phyloP scores from a whole-genome alignment of 2,329 filamentous ascomycete genomes.

The Pseudogymnoascus sp. region DNA sequence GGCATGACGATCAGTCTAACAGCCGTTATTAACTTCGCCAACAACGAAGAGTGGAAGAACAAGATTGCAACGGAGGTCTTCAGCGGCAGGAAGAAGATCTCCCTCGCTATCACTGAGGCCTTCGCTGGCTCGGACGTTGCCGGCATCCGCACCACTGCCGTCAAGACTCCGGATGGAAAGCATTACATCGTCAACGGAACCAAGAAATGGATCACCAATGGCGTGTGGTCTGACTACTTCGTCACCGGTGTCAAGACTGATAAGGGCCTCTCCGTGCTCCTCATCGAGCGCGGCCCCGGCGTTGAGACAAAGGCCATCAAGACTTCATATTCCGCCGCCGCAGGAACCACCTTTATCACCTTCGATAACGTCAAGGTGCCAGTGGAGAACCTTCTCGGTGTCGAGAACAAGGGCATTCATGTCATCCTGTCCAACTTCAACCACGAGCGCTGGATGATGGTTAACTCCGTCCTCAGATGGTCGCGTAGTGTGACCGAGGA shows the following conservation, averaged over 20 bases:
- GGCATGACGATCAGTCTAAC: constrained; percentile 79
- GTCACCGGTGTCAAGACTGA: constrained; percentile 71
- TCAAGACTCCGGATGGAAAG: constrained; percentile 66
- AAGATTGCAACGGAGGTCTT: constrained; percentile 65
- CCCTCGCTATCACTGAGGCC: constrained; percentile 78
- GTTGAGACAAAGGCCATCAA: constrained; percentile 72
- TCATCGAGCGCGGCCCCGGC: constrained; percentile 66
- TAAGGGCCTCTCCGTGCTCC: constrained; percentile 68
- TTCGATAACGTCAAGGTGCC: constrained; percentile 85
- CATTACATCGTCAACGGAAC: constrained; percentile 64
- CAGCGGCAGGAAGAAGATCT: constrained; percentile 78
- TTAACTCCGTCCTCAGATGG: constrained; percentile 55
- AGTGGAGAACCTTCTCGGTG: constrained; percentile 65
- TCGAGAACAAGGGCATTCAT: constrained; percentile 78
- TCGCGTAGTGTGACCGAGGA: constrained; percentile 68
- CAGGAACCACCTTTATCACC: constrained; percentile 71
- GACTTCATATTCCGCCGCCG: constrained; percentile 71
- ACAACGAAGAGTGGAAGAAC: constrained; percentile 56
- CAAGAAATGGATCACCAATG: constrained; percentile 85
- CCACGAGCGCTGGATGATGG: constrained; percentile 76
- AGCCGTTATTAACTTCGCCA: constrained; percentile 71
- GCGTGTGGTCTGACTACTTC: constrained; percentile 75
- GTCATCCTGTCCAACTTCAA: constrained; percentile 80
- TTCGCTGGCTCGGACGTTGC: constrained; percentile 81
- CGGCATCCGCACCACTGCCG: constrained; percentile 67